Percentiles rank a stretch among this genome's conserved stretches.
Conservation (phyloP, 1,139 yeast species). For the Yamadazyma diddensiae region DNA sequence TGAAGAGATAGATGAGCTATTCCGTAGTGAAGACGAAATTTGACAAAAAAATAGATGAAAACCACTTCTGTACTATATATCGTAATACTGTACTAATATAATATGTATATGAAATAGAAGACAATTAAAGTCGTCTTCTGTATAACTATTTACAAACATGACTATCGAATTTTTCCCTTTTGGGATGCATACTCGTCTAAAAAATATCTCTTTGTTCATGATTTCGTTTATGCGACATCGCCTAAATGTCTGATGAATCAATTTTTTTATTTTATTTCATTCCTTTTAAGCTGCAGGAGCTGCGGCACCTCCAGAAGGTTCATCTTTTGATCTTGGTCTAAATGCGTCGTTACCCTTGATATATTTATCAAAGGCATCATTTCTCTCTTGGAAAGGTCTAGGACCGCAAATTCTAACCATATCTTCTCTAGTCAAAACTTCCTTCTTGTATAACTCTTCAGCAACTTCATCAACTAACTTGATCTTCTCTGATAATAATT, state of each 20-base stretch:
- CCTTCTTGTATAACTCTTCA: conserved; percentile 62
- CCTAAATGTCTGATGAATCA: no score
- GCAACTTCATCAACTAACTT: conserved; percentile 69
- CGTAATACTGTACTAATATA: no score
- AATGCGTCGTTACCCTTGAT: conserved; percentile 48
- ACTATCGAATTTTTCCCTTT: no score
- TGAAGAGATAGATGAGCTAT: no score
- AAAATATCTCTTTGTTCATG: background rate
- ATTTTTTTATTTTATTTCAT: background rate
- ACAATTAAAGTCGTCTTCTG: no score
- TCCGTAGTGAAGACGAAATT: no score
- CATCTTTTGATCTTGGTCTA: conserved; percentile 22
- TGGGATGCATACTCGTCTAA: background rate
- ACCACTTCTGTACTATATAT: no score
- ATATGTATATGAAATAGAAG: background rate
- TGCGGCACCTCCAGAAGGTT: background rate
- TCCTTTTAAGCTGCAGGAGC: conserved; percentile 2
- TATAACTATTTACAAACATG: conserved; percentile 1
- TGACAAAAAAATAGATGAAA: no score
- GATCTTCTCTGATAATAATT: conserved; percentile 54
- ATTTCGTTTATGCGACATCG: background rate
- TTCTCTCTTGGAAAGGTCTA: conserved; percentile 73
- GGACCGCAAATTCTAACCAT: conserved; percentile 73
- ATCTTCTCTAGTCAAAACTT: conserved; percentile 77
- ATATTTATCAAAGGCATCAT: conserved; percentile 79